These are phyloP conservation scores for Serendipita sp. DNA, from an alignment of 768 basidiomycete species.

Conservation along the genomic window DNA sequence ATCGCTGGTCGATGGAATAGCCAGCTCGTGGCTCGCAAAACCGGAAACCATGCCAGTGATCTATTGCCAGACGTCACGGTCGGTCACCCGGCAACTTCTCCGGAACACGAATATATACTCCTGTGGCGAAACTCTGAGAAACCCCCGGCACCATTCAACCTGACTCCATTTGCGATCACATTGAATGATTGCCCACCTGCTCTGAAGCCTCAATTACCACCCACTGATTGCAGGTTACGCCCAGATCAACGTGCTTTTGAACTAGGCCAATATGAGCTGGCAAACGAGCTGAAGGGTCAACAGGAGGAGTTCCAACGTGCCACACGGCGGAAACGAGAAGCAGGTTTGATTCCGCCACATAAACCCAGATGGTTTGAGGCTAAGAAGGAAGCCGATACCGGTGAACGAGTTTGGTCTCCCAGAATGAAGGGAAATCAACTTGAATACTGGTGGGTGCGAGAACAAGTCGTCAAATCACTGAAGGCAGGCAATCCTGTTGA, in stretches of 20 bases:
- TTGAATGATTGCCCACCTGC: conserved; percentile 76
- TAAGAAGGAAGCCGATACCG: conserved; percentile 73
- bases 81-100: conserved; percentile 26
- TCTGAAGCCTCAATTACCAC: conserved; percentile 56
- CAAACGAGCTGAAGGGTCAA: conserved; percentile 59
- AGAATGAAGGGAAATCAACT: conserved; percentile 33
- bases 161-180: conserved; percentile 87
- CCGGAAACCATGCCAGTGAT: conserved; percentile 32
- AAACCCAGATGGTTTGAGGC: conserved; percentile 76
- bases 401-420: conserved; percentile 79
- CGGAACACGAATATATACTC: conserved; percentile 57
- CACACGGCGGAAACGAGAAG: conserved; percentile 60
- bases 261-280: conserved; percentile 66
- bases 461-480: conserved; percentile 35
- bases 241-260: conserved; percentile 95
- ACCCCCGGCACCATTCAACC: conserved; percentile 71
- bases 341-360: conserved; percentile 55
- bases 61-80: conserved; percentile 61
- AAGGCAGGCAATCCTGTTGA: conserved; percentile 20
- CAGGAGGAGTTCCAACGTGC: conserved; percentile 75
- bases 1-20: conserved; percentile 94
- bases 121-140: conserved; percentile 92
- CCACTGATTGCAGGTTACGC: conserved; percentile 83
- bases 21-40: conserved; percentile 76
- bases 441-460: conserved; percentile 77